Percentiles rank a stretch among this genome's conserved stretches.
Evolutionary conservation across 192 early-diverging fungal species (phyloP).

Genomic region (Lobosporangium transversale): DNA sequence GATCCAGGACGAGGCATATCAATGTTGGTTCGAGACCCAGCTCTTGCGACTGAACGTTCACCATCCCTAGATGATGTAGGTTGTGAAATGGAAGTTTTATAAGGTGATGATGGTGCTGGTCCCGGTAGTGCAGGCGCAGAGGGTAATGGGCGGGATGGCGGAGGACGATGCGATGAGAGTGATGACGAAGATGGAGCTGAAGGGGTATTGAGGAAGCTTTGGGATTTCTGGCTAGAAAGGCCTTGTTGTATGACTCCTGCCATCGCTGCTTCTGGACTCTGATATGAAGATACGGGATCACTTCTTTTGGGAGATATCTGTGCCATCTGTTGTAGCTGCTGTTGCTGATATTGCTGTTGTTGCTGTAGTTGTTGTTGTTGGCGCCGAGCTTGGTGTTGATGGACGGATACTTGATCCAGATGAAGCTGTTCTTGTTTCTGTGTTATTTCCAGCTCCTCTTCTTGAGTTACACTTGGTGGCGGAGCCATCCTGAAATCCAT

Average conservation of each 20-base stretch:
- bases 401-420: not conserved
- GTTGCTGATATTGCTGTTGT: conserved; percentile 1
- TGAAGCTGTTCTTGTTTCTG: conserved; percentile 19
- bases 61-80: not conserved
- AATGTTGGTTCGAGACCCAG: not conserved
- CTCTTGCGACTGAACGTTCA: not conserved
- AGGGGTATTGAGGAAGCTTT: not conserved
- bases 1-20: not conserved
- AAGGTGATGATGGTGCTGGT: not conserved
- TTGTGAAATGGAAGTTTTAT: not conserved
- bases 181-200: not conserved
- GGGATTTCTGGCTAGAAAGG: not conserved
- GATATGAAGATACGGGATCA: not conserved
- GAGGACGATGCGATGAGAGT: not conserved
- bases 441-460: conserved; percentile 7
- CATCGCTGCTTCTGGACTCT: not conserved
- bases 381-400: not conserved
- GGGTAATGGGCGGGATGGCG: not conserved
- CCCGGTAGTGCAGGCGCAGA: not conserved
- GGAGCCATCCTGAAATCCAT: not conserved
- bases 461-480: conserved; percentile 10
- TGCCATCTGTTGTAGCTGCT: not conserved
- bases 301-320: conserved; percentile 7
- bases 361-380: not conserved
- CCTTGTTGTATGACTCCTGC: not conserved